Conservation (phyloP, 2,329 filamentous ascomycete genomes). For the Geosmithia morbida region DNA sequence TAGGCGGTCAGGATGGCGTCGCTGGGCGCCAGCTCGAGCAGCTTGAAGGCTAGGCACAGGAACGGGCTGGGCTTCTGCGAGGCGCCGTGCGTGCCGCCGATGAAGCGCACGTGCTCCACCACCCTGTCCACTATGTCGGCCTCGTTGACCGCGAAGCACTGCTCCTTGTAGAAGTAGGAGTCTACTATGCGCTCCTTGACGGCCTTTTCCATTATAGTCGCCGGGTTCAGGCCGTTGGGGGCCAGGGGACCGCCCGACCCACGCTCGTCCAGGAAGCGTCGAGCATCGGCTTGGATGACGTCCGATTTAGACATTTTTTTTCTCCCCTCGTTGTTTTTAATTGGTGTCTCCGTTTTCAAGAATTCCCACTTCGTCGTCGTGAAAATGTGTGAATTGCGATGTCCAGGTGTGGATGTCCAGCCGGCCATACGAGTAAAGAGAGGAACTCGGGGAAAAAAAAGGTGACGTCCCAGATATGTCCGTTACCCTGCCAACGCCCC, state of each 20-base stretch:
- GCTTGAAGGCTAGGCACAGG: constrained; percentile 85
- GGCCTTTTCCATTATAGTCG: constrained; percentile 90
- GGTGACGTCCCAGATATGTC: background rate
- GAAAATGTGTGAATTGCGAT: no score
- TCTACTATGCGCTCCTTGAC: constrained; percentile 92
- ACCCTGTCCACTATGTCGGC: constrained; percentile 77
- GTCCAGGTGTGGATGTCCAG: no score
- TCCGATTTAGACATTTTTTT: constrained; percentile 22
- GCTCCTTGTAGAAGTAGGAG: constrained; percentile 96
- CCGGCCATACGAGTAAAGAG: background rate
- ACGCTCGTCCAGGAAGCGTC: constrained; percentile 76
- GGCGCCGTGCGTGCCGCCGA: constrained; percentile 78
- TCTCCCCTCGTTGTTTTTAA: background rate
- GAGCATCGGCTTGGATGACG: constrained; percentile 65
- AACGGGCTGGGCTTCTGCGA: constrained; percentile 84
- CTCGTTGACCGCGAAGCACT: constrained; percentile 90
- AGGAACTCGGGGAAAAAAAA: background rate
- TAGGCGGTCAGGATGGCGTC: constrained; percentile 72
- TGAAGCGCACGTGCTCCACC: constrained; percentile 62
- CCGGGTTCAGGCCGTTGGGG: constrained; percentile 79
- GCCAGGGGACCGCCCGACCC: constrained; percentile 64
- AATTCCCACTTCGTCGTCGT: no score
- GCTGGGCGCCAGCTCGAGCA: constrained; percentile 73
- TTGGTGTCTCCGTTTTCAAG: background rate
- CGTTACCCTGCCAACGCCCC: constrained; percentile 10